Evolutionary conservation across 2,329 filamentous ascomycete species (phyloP).

Genomic region (Scorias spongiosa): DNA sequence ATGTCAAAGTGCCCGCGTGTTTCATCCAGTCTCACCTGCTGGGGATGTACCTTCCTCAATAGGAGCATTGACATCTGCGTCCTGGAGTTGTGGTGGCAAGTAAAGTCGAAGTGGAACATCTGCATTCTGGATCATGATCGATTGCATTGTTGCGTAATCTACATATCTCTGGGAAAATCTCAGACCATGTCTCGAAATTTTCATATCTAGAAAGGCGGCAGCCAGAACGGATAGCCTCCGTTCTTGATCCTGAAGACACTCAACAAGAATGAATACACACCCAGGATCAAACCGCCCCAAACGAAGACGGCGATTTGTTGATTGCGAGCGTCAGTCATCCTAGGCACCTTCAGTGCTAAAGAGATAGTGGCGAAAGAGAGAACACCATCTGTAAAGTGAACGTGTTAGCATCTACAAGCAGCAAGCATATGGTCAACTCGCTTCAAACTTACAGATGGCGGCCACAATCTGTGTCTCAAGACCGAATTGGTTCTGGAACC

Average conservation of each 20-base stretch:
- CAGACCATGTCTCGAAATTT: no score
- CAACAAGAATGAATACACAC: slow-evolving; percentile 85
- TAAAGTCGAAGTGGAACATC: no score
- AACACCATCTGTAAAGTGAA: slow-evolving; percentile 44
- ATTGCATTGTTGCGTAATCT: no score
- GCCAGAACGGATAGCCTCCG: slow-evolving; percentile 79
- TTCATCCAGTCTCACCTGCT: no score
- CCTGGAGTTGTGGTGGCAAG: no score
- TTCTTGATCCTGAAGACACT: slow-evolving; percentile 94
- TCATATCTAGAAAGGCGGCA: slow-evolving; percentile 61
- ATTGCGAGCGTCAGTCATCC: slow-evolving; percentile 58
- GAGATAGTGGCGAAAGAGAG: slow-evolving; percentile 82
- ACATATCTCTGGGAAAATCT: no score
- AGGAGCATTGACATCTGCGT: no score
- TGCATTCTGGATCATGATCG: no score
- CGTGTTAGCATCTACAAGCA: slow-evolving; percentile 1
- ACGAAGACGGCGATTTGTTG: slow-evolving; percentile 71
- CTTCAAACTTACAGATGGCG: slow-evolving; percentile 63
- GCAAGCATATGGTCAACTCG: not conserved
- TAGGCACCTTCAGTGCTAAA: slow-evolving; percentile 84
- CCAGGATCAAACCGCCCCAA: slow-evolving; percentile 62
- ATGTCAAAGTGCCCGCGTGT: no score
- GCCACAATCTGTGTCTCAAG: slow-evolving; percentile 92
- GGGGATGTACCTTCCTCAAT: no score
- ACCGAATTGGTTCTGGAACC: slow-evolving; percentile 88